Evolutionary conservation across 208 protist genomes (phyloP).

Genomic region (Leishmania guyanensis): DNA sequence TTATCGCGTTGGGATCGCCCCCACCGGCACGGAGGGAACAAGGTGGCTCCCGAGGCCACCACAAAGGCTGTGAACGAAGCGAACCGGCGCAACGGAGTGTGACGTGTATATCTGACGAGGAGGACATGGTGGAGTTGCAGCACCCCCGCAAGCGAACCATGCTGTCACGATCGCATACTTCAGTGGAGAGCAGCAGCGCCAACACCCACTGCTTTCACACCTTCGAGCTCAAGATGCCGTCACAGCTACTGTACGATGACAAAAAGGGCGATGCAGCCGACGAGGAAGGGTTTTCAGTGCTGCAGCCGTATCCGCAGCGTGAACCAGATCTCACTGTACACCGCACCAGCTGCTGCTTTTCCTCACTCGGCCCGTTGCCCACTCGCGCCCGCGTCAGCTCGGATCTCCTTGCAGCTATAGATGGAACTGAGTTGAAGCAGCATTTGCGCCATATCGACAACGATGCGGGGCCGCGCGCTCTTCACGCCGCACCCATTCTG

Average conservation of each 20-base stretch:
- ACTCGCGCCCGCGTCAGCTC: neutral
- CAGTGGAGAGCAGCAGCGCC: neutral
- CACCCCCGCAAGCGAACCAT: neutral
- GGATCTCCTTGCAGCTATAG: neutral
- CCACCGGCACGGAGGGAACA: neutral
- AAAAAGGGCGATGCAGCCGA: neutral
- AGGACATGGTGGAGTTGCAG: neutral
- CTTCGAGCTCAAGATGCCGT: neutral
- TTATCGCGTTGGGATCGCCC: neutral
- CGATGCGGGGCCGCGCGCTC: neutral
- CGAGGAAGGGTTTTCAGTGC: neutral
- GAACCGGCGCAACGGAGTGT: neutral
- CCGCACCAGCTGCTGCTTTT: neutral
- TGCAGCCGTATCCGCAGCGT: neutral
- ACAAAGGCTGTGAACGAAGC: neutral
- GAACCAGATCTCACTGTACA: neutral
- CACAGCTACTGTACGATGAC: neutral
- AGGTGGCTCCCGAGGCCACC: neutral
- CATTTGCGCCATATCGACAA: neutral
- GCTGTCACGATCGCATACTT: neutral
- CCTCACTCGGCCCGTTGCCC: neutral
- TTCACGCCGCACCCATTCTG: constrained; percentile 11
- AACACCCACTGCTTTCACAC: neutral
- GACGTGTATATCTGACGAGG: neutral
- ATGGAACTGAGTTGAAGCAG: neutral